Evolutionary conservation across 306 rosid genomes (phyloP).

Genomic region (Clitoria ternatea): DNA sequence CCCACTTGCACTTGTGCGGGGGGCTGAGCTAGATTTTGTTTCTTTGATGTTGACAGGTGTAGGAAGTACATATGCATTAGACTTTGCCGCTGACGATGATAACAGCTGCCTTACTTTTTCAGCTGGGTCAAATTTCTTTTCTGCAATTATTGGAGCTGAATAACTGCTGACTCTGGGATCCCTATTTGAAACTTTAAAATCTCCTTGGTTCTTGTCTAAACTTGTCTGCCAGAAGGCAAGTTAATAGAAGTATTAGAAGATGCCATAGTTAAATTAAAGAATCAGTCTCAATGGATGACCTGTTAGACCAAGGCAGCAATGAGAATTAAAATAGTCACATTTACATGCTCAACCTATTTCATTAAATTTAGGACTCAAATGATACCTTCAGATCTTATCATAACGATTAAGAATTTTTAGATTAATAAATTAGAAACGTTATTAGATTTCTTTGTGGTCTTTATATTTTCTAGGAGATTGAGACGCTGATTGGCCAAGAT

Average conservation of each 20-base stretch:
- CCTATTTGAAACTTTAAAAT: conserved; percentile 42
- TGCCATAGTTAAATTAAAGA: conserved; percentile 1
- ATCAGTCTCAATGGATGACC: conserved; percentile 4
- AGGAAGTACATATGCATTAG: conserved; percentile 76
- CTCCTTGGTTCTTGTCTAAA: conserved; percentile 57
- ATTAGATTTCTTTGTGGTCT: background rate
- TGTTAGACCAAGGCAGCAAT: background rate
- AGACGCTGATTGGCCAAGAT: background rate
- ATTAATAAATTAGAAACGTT: background rate
- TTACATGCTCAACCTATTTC: background rate
- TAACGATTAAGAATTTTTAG: background rate
- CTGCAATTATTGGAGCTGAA: conserved; percentile 81
- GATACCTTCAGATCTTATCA: background rate
- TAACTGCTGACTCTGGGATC: conserved; percentile 59
- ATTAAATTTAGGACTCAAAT: conserved; percentile 7
- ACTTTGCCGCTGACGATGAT: conserved; percentile 43
- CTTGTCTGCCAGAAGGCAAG: conserved; percentile 42
- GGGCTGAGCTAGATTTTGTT: conserved; percentile 36
- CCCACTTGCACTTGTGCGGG: conserved; percentile 52
- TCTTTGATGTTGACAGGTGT: conserved; percentile 66
- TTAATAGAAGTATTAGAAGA: conserved; percentile 19
- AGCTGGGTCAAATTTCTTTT: conserved; percentile 79
- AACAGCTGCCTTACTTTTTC: conserved; percentile 61
- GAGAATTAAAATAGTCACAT: conserved; percentile 16
- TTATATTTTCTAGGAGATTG: background rate